Evolutionary conservation across 768 basidiomycete species (phyloP), one percentile per base, ranked within the genome.

Genomic region (Thelephora ganbajun): DNA sequence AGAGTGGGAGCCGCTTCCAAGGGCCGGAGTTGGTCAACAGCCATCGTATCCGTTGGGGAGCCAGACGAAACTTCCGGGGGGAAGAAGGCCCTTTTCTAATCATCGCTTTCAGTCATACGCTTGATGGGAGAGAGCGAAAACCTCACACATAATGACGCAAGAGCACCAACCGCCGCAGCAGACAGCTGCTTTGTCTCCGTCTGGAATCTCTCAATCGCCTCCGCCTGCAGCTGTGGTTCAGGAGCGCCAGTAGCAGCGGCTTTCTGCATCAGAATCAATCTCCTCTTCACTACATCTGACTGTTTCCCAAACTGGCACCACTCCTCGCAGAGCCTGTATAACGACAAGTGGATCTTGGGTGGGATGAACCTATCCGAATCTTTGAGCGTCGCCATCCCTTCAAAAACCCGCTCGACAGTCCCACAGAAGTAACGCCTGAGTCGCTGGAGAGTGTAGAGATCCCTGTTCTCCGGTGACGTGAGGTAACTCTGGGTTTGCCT

Each of bases 341-440:
- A 63, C 2, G 81, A 73, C 6, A 92, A 71, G 57, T 89, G 79
- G 67, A 80, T 80, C 49, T 84, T 76, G 4, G 73, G 67, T 1
- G 84, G 79, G 45, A 86, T 76, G 58, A 88, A 87, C 4, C 80
- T 71, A 45, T 91, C 88, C 0, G 79, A 77, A 50, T 84, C 80
- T 44, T 80, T 79, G 23, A 89, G 67, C 33, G 70, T 70, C 2
- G 79, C 73, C 26, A 86, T 63, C 12, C 76, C 83, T 53, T 89
- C 83, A 50, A 92, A 90, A 9, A 96, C 72, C 44, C 83, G 79
- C 61, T 92, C 88, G 3, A 96, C 77, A 0, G 83, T 78, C 16
- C 88, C 84, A 56, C 92, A 96, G 61, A 94, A 96, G 60, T 88
- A 93, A 20, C 89, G 79, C 23, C 92, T 80, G 26, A 94, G 68